Percentiles rank a stretch among this genome's conserved stretches.
These are phyloP conservation scores for Trichoderma sp. DNA, from an alignment of 2,329 filamentous ascomycete genomes.

Conservation along the genomic window DNA sequence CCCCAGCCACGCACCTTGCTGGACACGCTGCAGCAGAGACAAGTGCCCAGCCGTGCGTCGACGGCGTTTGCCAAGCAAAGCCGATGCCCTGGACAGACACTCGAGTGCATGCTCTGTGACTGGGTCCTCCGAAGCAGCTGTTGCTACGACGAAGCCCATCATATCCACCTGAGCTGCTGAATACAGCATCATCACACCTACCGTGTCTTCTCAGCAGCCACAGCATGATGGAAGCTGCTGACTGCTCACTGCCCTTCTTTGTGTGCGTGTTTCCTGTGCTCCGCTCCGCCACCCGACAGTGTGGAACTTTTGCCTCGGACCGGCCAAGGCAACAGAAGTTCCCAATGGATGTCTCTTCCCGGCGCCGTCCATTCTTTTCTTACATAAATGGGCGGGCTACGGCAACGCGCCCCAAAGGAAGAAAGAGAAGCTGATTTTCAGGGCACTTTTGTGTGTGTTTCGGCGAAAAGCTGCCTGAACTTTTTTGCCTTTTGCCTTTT, in stretches of 20 bases:
- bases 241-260: not conserved
- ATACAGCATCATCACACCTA: not conserved
- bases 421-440: not conserved
- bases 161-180: not conserved
- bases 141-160: not conserved
- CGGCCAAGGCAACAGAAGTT: slow-evolving; percentile 24
- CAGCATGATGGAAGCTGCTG: not conserved
- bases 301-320: slow-evolving; percentile 24
- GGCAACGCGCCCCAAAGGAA: not conserved
- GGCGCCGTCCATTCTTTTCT: not conserved
- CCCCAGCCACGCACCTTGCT: not conserved
- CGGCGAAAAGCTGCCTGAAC: not conserved
- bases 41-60: too few relatives aligned
- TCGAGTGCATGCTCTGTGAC: not conserved
- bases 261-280: slow-evolving; percentile 6
- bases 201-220: not conserved
- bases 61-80: not conserved
- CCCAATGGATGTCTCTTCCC: not conserved
- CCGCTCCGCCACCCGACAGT: slow-evolving; percentile 25
- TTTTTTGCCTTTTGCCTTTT: not conserved
- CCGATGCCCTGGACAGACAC: not conserved
- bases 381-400: not conserved
- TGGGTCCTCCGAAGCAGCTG: not conserved
- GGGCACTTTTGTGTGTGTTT: slow-evolving; percentile 10
- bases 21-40: too few relatives aligned